These are phyloP conservation scores for Fraxinus sp. DNA, from an alignment of 305 asterid species.

Conservation along the genomic window DNA sequence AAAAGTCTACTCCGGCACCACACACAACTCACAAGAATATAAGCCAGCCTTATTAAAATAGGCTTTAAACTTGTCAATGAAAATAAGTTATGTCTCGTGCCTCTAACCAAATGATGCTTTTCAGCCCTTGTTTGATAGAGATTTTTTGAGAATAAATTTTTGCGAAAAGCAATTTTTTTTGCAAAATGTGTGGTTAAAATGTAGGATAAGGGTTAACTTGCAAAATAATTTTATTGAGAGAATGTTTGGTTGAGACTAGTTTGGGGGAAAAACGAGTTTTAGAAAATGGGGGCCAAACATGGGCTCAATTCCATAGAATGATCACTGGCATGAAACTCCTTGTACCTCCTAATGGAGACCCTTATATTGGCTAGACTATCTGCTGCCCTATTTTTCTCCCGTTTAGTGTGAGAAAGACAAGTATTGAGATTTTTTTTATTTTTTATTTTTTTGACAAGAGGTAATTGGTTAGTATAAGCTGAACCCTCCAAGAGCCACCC, in stretches of 20 bases:
- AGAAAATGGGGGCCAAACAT: not conserved
- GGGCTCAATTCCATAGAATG: not conserved
- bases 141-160: not conserved
- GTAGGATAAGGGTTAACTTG: not conserved
- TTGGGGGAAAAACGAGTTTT: not conserved
- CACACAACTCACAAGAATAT: not conserved
- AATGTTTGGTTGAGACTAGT: not conserved
- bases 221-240: not conserved
- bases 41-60: not conserved
- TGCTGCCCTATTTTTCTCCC: not conserved
- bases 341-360: not conserved
- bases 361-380: not conserved
- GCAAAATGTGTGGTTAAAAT: not conserved
- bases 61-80: not conserved
- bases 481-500: not conserved
- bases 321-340: not conserved
- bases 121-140: not conserved
- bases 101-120: not conserved
- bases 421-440: not conserved
- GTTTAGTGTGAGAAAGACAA: not conserved
- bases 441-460: not conserved
- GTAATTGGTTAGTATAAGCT: not conserved
- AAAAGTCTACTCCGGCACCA: not conserved
- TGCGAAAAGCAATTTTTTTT: not conserved
- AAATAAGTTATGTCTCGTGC: not conserved